Base-by-base conservation (phyloP, 2,329 filamentous ascomycete species). In the Acrodontium crateriforme region DNA sequence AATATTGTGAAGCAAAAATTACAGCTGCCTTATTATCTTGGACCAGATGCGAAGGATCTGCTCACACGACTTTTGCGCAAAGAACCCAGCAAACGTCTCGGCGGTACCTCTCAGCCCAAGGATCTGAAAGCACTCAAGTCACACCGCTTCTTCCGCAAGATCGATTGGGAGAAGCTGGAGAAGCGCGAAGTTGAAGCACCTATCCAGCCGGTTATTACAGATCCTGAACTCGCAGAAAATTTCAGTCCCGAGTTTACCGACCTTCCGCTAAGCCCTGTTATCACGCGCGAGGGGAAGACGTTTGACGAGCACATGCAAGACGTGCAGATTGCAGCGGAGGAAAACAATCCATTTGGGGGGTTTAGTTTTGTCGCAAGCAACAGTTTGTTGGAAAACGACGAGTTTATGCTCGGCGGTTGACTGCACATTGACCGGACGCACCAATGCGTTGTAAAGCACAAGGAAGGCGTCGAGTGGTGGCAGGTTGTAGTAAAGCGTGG, bases 1-100 rank as follows among this genome's bases (percentile, higher is more conserved):
- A 92, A 89, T 53, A 98, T 98, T 45, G 65, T 93, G 44, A 87
- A 87, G 60, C 79, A 91, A 59, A 95, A 95, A 57, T 65, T 94
- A 24, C 62, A 70, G 26, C 60, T 95, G 38, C 89, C 89, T 0
- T 95, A 93, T 56, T 98, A 83, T 58, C 67, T 98, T 28, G 76
- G 81, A 28, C 70, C 81, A 0, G 89, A 98, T 50, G 83, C 89
- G 14, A 95, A 94, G 58, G 91, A 98, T 47, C 65, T 98, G 17
- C 73, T 98, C 30, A 92, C 77, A 2, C 75, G 89, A 15, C 70
- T 98, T 4, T 63, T 98, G 32, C 78, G 82, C 51, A 95, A 95
- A 56, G 85, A 98, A 11, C 85, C 91, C 1, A 69, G 69, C 47
- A 94, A 95, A 60, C 74, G 89, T 10, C 71, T 98, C 0, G 89